Percentiles rank a stretch among this genome's conserved stretches.
These are phyloP conservation scores for Medakamo hakoo DNA, from an alignment of 139 green algal species.

Conservation along the genomic window DNA sequence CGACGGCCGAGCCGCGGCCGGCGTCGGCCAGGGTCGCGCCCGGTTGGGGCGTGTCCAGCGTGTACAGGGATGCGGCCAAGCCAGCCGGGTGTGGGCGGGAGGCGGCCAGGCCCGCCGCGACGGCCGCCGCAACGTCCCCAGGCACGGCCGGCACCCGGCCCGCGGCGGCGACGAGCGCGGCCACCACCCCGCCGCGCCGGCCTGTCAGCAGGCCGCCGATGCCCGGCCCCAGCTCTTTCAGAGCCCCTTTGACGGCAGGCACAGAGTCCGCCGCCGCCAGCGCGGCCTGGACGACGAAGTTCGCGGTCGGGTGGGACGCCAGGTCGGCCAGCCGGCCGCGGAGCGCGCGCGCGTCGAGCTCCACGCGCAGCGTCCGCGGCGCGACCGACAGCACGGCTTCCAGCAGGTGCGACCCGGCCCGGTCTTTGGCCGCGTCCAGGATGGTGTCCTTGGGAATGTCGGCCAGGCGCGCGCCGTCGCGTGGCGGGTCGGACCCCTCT, in stretches of 20 bases:
- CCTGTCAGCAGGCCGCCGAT: constrained; percentile 38
- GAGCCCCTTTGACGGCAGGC: constrained; percentile 14
- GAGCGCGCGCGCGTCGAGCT: constrained; percentile 22
- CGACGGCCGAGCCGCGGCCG: constrained; percentile 37
- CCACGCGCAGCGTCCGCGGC: constrained; percentile 15
- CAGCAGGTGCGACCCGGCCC: constrained; percentile 35
- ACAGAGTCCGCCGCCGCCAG: constrained; percentile 17
- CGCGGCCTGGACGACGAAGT: constrained; percentile 58
- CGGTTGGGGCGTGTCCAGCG: constrained; percentile 14
- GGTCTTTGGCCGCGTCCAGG: constrained; percentile 24
- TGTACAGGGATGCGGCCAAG: constrained; percentile 6
- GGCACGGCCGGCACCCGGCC: constrained; percentile 14
- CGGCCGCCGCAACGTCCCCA: constrained; percentile 12
- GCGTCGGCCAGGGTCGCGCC: background rate
- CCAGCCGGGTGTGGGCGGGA: background rate
- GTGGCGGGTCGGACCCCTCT: constrained; percentile 8
- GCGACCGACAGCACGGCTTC: constrained; percentile 25
- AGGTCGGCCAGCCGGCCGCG: constrained; percentile 22
- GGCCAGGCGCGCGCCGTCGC: constrained; percentile 14
- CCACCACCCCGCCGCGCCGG: constrained; percentile 41
- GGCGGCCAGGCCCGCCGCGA: background rate
- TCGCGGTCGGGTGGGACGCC: constrained; percentile 38
- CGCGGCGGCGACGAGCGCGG: constrained; percentile 42
- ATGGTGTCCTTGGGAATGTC: constrained; percentile 16
- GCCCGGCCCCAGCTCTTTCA: constrained; percentile 27